A percentile compares a stretch with the other conserved stretches of the same genome.
These are phyloP conservation scores for Malania oleifera DNA, from an alignment of 164 flowering plant species.

Conservation along the genomic window DNA sequence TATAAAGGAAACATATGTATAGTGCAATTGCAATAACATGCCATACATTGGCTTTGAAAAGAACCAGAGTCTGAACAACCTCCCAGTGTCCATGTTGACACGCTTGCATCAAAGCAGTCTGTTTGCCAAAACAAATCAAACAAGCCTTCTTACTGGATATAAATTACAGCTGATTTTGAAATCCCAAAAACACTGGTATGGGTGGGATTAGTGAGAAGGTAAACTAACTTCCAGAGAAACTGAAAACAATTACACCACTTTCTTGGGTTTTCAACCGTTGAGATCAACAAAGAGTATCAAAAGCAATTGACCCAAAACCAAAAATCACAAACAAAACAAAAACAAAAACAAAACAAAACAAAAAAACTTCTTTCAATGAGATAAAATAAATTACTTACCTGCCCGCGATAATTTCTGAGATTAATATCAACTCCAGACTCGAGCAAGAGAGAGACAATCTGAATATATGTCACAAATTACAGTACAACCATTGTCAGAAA, in stretches of 20 bases:
- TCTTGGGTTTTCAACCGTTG: too few relatives aligned
- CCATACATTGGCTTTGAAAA: slow-evolving; percentile 82
- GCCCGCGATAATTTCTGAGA: slow-evolving; percentile 91
- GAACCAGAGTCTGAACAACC: slow-evolving; percentile 80
- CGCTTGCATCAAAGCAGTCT: slow-evolving; percentile 99
- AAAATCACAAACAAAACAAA: not conserved
- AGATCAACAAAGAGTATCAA: too few relatives aligned
- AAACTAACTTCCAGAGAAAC: not conserved
- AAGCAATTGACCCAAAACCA: too few relatives aligned
- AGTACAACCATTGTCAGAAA: too few relatives aligned
- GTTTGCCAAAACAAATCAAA: slow-evolving; percentile 19
- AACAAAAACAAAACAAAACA: not conserved
- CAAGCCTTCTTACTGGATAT: not conserved
- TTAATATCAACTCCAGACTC: slow-evolving; percentile 90
- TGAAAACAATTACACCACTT: not conserved
- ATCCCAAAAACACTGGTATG: not conserved
- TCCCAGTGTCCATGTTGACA: slow-evolving; percentile 99
- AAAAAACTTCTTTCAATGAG: slow-evolving; percentile 5
- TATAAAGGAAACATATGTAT: not conserved
- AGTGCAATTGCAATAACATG: not conserved
- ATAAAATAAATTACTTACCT: slow-evolving; percentile 40
- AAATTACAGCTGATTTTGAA: not conserved
- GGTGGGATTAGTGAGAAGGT: too few relatives aligned
- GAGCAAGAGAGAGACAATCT: slow-evolving; percentile 83
- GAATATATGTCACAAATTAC: not conserved